These are phyloP conservation scores for Umbelopsis isabellina DNA, from an alignment of 192 early-diverging fungal species.

Conservation along the genomic window DNA sequence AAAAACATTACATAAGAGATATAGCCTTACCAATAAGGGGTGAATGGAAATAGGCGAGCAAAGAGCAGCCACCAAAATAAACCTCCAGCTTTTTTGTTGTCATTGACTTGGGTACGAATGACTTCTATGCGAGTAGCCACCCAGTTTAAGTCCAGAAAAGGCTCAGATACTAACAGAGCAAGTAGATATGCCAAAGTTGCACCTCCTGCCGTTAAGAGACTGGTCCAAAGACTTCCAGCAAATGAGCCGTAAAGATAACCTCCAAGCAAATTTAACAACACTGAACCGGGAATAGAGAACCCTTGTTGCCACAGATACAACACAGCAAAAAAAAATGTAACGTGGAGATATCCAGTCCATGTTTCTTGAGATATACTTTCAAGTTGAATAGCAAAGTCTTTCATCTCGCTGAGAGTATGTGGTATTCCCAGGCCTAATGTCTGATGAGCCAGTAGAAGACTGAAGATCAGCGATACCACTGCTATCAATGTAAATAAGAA, in stretches of 20 bases:
- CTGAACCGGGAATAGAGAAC: conserved; percentile 60
- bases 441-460: conserved; percentile 25
- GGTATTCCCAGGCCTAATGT: conserved; percentile 41
- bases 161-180: conserved; percentile 34
- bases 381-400: conserved; percentile 47
- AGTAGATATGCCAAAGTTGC: conserved; percentile 34
- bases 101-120: conserved; percentile 30
- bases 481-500: conserved; percentile 27
- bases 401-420: conserved; percentile 52
- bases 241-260: conserved; percentile 37
- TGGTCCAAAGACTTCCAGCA: conserved; percentile 27
- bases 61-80: conserved; percentile 58
- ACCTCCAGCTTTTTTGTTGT: conserved; percentile 35
- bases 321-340: conserved; percentile 45
- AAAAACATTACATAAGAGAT: neutral
- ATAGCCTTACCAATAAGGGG: conserved; percentile 53
- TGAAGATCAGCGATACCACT: conserved; percentile 24
- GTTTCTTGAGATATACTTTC: conserved; percentile 45
- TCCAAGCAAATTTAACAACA: conserved; percentile 46
- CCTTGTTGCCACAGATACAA: conserved; percentile 62
- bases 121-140: conserved; percentile 12
- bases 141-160: conserved; percentile 35
- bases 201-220: conserved; percentile 31
- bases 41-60: conserved; percentile 54
- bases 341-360: conserved; percentile 45